Conservation (phyloP, 2,329 filamentous ascomycete genomes). For the Nemania serpens region DNA sequence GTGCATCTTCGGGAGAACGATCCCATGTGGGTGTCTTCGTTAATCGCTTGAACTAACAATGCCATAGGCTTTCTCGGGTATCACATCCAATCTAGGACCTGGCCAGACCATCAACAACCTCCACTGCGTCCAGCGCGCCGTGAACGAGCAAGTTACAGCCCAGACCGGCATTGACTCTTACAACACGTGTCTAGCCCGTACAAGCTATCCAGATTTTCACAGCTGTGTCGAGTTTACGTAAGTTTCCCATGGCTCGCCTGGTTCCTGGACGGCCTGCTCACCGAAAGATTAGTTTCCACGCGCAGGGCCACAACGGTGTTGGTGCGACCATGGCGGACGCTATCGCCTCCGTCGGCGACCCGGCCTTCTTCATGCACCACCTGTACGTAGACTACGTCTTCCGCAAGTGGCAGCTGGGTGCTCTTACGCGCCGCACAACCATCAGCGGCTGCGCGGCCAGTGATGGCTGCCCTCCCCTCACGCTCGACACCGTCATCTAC, state of each 20-base stretch:
- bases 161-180: conserved; percentile 36
- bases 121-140: conserved; percentile 42
- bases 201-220: conserved; percentile 40
- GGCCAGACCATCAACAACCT: conserved; percentile 36
- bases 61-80: conserved; percentile 33
- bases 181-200: conserved; percentile 35
- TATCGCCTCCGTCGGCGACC: conserved; percentile 41
- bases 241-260: conserved; percentile 16
- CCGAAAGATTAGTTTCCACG: conserved; percentile 37
- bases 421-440: conserved; percentile 32
- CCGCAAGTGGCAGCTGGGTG: conserved; percentile 39
- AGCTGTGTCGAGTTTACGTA: conserved; percentile 40
- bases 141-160: conserved; percentile 36
- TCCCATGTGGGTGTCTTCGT: not conserved
- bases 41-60: conserved; percentile 13
- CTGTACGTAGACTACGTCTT: conserved; percentile 40
- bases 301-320: conserved; percentile 42
- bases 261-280: conserved; percentile 12
- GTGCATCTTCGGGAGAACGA: not conserved
- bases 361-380: conserved; percentile 45
- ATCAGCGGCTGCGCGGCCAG: conserved; percentile 40
- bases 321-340: conserved; percentile 42
- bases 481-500: conserved; percentile 39
- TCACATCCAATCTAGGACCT: conserved; percentile 34
- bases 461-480: conserved; percentile 36